These are phyloP conservation scores for Termitomyces sp. DNA, from an alignment of 768 basidiomycete genomes.

Conservation along the genomic window DNA sequence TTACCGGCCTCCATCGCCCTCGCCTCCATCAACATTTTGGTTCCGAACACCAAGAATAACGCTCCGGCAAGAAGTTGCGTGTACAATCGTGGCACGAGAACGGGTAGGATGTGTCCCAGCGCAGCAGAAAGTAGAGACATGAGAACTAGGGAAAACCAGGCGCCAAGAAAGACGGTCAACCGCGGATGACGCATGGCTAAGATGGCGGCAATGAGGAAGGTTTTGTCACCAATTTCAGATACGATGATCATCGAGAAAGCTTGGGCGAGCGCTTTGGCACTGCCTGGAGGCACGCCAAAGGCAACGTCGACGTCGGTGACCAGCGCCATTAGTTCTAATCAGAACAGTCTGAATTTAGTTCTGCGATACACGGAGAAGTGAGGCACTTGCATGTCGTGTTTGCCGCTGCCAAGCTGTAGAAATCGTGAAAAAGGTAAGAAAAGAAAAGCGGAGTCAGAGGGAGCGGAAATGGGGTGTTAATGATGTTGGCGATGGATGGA, in stretches of 20 bases:
- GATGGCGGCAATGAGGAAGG: conserved; percentile 80
- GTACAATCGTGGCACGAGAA: conserved; percentile 70
- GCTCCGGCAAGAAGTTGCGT: conserved; percentile 70
- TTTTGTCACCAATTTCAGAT: conserved; percentile 96
- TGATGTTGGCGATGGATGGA: no score
- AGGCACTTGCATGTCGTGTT: neutral
- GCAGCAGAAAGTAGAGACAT: conserved; percentile 94
- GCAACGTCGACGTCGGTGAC: neutral
- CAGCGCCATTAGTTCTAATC: neutral
- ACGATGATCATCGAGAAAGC: conserved; percentile 89
- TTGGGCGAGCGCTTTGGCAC: conserved; percentile 58
- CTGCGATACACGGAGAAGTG: neutral
- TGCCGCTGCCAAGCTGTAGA: neutral
- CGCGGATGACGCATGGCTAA: conserved; percentile 92
- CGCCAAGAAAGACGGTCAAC: conserved; percentile 80
- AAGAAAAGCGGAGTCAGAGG: neutral
- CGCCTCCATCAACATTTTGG: conserved; percentile 85
- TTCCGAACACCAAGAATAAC: conserved; percentile 88
- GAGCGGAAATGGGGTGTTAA: no score
- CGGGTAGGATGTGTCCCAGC: conserved; percentile 87
- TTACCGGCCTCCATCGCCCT: conserved; percentile 71
- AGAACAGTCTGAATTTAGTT: neutral
- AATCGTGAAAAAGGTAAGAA: neutral
- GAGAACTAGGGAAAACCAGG: conserved; percentile 79
- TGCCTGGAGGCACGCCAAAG: conserved; percentile 18